Evolutionary conservation across 2,329 filamentous ascomycete genomes (phyloP).

Genomic region (Calycina herbarum): DNA sequence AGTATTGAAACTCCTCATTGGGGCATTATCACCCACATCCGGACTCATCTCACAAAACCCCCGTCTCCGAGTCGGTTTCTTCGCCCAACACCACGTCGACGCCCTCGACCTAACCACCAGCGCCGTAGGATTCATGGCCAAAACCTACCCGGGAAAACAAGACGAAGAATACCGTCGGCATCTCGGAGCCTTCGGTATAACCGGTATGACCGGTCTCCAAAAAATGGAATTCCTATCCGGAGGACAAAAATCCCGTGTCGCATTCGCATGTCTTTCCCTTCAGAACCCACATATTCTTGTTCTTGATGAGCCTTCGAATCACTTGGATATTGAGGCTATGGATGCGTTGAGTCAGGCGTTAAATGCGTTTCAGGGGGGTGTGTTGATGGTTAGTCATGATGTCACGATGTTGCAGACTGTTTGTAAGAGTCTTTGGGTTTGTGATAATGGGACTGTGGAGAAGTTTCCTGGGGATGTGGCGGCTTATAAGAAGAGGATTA

Average conservation of each 20-base stretch:
- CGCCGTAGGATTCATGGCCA: slow-evolving; percentile 95
- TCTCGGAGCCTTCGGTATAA: slow-evolving; percentile 85
- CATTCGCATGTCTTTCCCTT: slow-evolving; percentile 92
- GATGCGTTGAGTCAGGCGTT: slow-evolving; percentile 87
- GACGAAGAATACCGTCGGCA: slow-evolving; percentile 97
- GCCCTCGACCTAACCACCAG: slow-evolving; percentile 86
- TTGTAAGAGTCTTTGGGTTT: slow-evolving; percentile 94
- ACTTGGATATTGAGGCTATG: slow-evolving; percentile 97
- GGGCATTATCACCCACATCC: slow-evolving; percentile 71
- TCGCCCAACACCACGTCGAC: slow-evolving; percentile 98
- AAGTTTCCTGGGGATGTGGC: slow-evolving; percentile 95
- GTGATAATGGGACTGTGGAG: slow-evolving; percentile 89
- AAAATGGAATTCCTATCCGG: slow-evolving; percentile 94
- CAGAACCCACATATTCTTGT: slow-evolving; percentile 96
- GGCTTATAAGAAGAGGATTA: slow-evolving; percentile 96
- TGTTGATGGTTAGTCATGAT: slow-evolving; percentile 98
- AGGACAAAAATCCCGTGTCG: slow-evolving; percentile 97
- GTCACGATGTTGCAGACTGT: slow-evolving; percentile 98
- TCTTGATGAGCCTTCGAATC: slow-evolving; percentile 97
- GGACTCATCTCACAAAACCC: slow-evolving; percentile 88
- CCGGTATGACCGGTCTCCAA: slow-evolving; percentile 92
- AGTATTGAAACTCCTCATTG: slow-evolving; percentile 94
- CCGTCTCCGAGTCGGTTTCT: slow-evolving; percentile 89
- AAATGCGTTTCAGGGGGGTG: slow-evolving; percentile 85
- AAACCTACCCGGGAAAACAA: slow-evolving; percentile 82